These are phyloP conservation scores for Bruguiera hainesii DNA, from an alignment of 441 rosid species.

Conservation along the genomic window DNA sequence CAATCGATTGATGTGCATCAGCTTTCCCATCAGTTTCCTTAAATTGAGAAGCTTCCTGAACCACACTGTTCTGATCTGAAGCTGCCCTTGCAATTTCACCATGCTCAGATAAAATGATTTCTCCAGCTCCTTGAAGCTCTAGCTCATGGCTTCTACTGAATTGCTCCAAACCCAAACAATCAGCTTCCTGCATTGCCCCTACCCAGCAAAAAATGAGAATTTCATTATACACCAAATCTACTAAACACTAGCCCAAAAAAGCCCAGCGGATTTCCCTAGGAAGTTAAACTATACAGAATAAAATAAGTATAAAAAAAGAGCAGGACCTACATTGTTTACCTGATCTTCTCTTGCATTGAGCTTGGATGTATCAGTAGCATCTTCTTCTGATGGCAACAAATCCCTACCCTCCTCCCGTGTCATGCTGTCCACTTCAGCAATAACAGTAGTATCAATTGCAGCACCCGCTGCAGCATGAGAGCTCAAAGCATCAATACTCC, in stretches of 20 bases:
- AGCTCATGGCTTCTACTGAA: constrained; percentile 28
- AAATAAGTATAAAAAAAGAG: constrained; percentile 42
- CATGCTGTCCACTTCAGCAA: constrained; percentile 30
- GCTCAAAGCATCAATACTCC: constrained; percentile 17
- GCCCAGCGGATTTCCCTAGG: constrained; percentile 21
- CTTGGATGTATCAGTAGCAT: constrained; percentile 30
- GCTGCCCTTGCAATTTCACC: constrained; percentile 26
- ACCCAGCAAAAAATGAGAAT: constrained; percentile 87
- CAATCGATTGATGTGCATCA: constrained; percentile 29
- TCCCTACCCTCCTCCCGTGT: constrained; percentile 33
- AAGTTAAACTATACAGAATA: constrained; percentile 7
- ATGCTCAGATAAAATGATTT: constrained; percentile 19
- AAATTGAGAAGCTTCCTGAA: constrained; percentile 32
- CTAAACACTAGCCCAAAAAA: constrained; percentile 20
- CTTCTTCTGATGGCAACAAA: constrained; percentile 32
- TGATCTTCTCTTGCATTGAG: constrained; percentile 52
- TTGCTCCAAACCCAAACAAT: constrained; percentile 52
- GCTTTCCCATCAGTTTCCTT: constrained; percentile 29
- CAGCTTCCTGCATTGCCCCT: constrained; percentile 96
- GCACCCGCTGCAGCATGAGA: constrained; percentile 23
- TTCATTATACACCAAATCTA: constrained; percentile 52
- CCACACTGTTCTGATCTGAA: constrained; percentile 21
- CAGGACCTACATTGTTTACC: constrained; percentile 90
- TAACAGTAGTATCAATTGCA: constrained; percentile 26
- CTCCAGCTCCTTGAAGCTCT: constrained; percentile 30